A percentile compares a stretch with the other conserved stretches of the same genome.
These are phyloP conservation scores for Raffaelea ambrosiae DNA, from an alignment of 2,329 filamentous ascomycete species.

Conservation along the genomic window DNA sequence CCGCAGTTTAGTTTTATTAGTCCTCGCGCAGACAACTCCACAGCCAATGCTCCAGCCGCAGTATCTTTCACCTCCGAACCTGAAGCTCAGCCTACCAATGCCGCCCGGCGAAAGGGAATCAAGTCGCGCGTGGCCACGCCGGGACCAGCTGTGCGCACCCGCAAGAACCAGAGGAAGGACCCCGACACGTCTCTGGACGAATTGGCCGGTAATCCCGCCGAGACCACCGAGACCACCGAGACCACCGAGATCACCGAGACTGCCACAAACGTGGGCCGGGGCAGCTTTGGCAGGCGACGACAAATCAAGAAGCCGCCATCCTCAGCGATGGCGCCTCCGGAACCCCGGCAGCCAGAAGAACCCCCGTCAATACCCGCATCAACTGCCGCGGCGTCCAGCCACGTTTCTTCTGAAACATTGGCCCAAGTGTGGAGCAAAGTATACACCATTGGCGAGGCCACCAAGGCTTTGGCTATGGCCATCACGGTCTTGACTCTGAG, in stretches of 20 bases:
- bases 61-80: no score
- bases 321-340: no score
- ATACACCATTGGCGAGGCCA: background rate
- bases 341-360: no score
- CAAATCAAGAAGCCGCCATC: no score
- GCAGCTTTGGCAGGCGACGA: background rate
- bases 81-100: no score
- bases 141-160: background rate
- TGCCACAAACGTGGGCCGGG: background rate
- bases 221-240: no score
- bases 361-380: no score
- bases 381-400: no score
- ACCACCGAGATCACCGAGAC: no score
- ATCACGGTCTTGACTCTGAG: constrained; percentile 10
- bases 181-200: background rate
- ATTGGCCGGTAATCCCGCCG: no score
- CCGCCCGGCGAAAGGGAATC: background rate
- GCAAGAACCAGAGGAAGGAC: background rate
- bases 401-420: background rate
- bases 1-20: constrained; percentile 12
- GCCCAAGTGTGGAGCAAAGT: background rate
- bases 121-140: constrained; percentile 9
- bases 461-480: constrained; percentile 6
- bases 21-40: constrained; percentile 2
- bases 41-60: no score